Conservation (phyloP, 257 asterid species). For the Primulina eburnea region DNA sequence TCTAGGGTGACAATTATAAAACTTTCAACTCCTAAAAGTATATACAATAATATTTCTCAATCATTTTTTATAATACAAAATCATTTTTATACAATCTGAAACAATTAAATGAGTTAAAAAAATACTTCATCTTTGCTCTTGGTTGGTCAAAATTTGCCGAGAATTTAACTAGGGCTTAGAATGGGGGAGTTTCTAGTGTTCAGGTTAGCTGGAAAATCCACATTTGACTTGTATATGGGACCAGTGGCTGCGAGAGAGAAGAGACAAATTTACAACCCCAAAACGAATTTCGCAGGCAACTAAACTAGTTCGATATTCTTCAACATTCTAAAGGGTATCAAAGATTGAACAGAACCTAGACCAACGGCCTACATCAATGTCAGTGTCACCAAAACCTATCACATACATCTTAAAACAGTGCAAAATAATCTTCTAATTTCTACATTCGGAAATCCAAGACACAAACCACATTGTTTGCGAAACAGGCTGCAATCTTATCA, state of each 20-base stretch:
- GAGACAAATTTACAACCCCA: not conserved
- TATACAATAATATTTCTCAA: too few relatives aligned
- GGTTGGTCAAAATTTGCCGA: conserved; percentile 35
- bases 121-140: not conserved
- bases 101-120: too few relatives aligned
- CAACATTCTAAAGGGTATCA: not conserved
- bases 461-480: conserved; percentile 82
- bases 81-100: too few relatives aligned
- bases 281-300: not conserved
- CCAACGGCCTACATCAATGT: not conserved
- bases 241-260: not conserved
- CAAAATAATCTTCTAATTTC: conserved; percentile 18
- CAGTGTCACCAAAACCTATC: not conserved
- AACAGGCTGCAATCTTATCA: conserved; percentile 85
- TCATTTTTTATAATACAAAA: too few relatives aligned
- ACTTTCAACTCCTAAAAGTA: too few relatives aligned
- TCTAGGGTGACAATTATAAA: too few relatives aligned
- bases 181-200: conserved; percentile 29
- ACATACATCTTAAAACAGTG: not conserved
- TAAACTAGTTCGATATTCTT: not conserved
- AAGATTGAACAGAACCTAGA: not conserved
- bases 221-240: conserved; percentile 23
- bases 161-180: conserved; percentile 16
- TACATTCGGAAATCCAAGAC: conserved; percentile 87
- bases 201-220: conserved; percentile 3